Evolutionary conservation across 805 yeast genomes (phyloP).

Genomic region (Saccharomycopsis malanga): DNA sequence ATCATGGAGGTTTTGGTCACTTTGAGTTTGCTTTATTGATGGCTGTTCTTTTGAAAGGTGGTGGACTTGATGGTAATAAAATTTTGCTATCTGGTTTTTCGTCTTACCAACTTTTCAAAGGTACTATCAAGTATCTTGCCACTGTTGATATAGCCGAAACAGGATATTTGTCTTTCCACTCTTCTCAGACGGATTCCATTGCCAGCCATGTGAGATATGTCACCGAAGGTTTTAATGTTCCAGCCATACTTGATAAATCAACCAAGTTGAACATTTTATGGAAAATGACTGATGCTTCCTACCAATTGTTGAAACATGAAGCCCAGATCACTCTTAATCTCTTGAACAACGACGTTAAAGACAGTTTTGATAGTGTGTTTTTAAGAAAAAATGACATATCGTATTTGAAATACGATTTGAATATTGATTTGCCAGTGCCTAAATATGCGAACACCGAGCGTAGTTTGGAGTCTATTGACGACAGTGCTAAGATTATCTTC

Average conservation of each 20-base stretch:
- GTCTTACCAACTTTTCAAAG: constrained; percentile 88
- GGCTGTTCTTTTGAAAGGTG: constrained; percentile 77
- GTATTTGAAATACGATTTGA: constrained; percentile 59
- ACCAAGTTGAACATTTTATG: constrained; percentile 75
- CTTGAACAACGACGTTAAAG: constrained; percentile 65
- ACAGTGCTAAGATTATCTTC: constrained; percentile 61
- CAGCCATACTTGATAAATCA: constrained; percentile 69
- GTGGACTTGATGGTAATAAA: constrained; percentile 67
- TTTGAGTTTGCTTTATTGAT: constrained; percentile 80
- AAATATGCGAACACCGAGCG: constrained; percentile 29
- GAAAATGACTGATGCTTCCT: constrained; percentile 69
- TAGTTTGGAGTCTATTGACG: constrained; percentile 61
- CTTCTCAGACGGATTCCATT: constrained; percentile 27
- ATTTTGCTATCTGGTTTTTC: constrained; percentile 83
- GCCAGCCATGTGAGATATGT: constrained; percentile 33
- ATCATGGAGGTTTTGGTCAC: constrained; percentile 73
- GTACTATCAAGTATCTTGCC: constrained; percentile 74
- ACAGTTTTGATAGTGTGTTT: constrained; percentile 75
- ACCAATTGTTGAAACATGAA: constrained; percentile 50
- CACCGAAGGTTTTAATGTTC: constrained; percentile 58
- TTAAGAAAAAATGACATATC: constrained; percentile 47
- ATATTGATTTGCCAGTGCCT: constrained; percentile 43
- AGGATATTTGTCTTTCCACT: constrained; percentile 65
- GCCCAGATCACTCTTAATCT: constrained; percentile 63
- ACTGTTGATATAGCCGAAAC: constrained; percentile 58